Conservation (phyloP, 2,329 filamentous ascomycete genomes). For the Aspergillus arachidicola region DNA sequence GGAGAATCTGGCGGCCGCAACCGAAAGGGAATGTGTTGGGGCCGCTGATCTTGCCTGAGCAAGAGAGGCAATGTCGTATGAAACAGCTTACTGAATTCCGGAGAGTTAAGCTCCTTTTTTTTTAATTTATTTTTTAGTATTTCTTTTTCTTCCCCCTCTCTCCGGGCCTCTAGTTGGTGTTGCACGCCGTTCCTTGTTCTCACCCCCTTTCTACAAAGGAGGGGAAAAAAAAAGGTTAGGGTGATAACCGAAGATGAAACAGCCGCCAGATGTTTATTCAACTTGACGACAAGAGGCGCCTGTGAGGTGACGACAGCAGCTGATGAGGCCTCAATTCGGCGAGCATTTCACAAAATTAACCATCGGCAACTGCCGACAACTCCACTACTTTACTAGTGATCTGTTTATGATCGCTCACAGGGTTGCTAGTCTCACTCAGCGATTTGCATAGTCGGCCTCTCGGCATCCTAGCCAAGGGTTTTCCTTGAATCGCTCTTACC, state of each 20-base stretch:
- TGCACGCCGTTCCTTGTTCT: neutral
- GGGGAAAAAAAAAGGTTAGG: neutral
- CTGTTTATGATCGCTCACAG: neutral
- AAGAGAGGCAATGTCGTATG: slow-evolving; percentile 1
- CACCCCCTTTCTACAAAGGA: slow-evolving; percentile 2
- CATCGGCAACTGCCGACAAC: neutral
- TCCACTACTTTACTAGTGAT: neutral
- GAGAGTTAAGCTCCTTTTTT: slow-evolving; percentile 4
- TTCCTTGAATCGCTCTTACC: neutral
- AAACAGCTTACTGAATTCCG: slow-evolving; percentile 11
- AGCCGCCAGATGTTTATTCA: neutral
- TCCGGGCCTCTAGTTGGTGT: slow-evolving; percentile 1
- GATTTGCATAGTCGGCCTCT: neutral
- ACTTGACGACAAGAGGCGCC: slow-evolving; percentile 10
- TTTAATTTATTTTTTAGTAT: neutral
- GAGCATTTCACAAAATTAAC: neutral
- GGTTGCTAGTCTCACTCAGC: neutral
- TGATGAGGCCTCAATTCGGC: slow-evolving; percentile 10
- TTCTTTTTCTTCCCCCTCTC: neutral
- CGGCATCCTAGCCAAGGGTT: neutral
- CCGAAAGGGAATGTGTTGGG: slow-evolving; percentile 12
- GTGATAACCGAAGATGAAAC: neutral
- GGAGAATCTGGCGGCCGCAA: slow-evolving; percentile 6
- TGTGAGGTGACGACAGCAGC: slow-evolving; percentile 18
- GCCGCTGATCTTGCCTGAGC: slow-evolving; percentile 17